Percentiles rank a stretch among this genome's conserved stretches.
These are phyloP conservation scores for Tardiomyces digboiensis DNA, from an alignment of 1,139 yeast species.

Conservation along the genomic window DNA sequence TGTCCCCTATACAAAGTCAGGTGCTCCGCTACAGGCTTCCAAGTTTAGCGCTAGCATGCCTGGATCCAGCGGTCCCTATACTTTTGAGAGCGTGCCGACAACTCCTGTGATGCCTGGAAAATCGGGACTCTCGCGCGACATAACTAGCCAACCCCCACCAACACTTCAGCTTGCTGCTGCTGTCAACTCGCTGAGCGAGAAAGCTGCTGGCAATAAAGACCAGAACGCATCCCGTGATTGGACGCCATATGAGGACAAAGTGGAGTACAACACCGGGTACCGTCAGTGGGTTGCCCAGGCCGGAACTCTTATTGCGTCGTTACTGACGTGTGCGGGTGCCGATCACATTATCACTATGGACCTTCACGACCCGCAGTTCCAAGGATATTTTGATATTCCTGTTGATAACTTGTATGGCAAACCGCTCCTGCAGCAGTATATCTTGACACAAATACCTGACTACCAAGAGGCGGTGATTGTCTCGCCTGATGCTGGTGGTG, in stretches of 20 bases:
- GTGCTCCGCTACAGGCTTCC: slow-evolving; percentile 40
- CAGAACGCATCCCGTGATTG: not conserved
- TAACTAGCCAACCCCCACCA: slow-evolving; percentile 37
- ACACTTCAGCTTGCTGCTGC: slow-evolving; percentile 21
- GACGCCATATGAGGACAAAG: slow-evolving; percentile 6
- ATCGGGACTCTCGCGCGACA: not conserved
- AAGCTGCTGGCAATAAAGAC: slow-evolving; percentile 61
- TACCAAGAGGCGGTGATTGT: slow-evolving; percentile 85
- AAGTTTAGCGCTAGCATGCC: slow-evolving; percentile 21
- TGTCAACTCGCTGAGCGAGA: slow-evolving; percentile 76
- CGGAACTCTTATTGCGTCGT: slow-evolving; percentile 97
- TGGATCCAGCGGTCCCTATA: slow-evolving; percentile 22
- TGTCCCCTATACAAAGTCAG: slow-evolving; percentile 68
- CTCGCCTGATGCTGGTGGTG: slow-evolving; percentile 97
- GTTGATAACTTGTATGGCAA: slow-evolving; percentile 96
- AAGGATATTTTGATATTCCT: slow-evolving; percentile 95
- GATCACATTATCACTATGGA: slow-evolving; percentile 99
- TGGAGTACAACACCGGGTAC: slow-evolving; percentile 50
- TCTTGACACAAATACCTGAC: slow-evolving; percentile 78
- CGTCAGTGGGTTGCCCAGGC: slow-evolving; percentile 97
- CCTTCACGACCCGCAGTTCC: slow-evolving; percentile 98
- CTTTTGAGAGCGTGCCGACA: slow-evolving; percentile 2
- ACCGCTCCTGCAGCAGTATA: slow-evolving; percentile 96
- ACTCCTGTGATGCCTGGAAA: slow-evolving; percentile 2
- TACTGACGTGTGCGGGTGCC: slow-evolving; percentile 97